Evolutionary conservation across 257 asterid genomes (phyloP), one percentile per base, ranked within the genome.

Genomic region (Solanum megistacrolobum): DNA sequence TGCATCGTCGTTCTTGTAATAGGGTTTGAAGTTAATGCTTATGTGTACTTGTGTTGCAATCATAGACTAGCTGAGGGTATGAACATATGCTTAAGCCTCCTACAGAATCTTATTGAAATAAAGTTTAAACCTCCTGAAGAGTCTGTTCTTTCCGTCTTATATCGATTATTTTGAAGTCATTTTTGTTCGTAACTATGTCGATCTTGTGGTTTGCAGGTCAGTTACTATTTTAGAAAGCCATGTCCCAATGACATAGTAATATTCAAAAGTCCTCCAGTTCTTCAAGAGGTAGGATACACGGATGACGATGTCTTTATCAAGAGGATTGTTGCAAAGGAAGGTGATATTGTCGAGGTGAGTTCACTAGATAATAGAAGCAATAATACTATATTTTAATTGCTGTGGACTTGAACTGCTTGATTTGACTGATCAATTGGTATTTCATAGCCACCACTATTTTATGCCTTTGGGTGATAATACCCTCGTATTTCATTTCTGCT

Each of bases 271-370:
- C 99, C 99, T 90, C 90, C 93, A 52, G 90, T 92, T 86, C 98
- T 96, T 86, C 98, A 94, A 93, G 93, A 92, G 88, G 72, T 89
- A 55, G 99, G 99, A 87, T 95, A 84, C 88, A 92, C 92, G 73
- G 91, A 95, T n/a, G 90, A 94, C 4, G 98, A 96, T 90, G 96
- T 94, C 84, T 93, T 97, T 86, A 96, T 97, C 86, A 97, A 97
- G 91, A 92, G 99, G 90, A 88, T 97, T 86, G 98, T 97, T 36
- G 99, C 99, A 0, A 94, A 89, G 89, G 98, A 96, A 83, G 99
- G 99, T 75, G 99, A 97, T 92, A 90, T 36, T 68, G 99, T 96
- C 60, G 98, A 94, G 88, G 99, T 96, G 91, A 91, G 94, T 86
- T 60, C 76, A 68, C 29, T 71, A 3, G 27, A 46, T 81, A 29